Evolutionary conservation across 768 basidiomycete species (phyloP).

Genomic region (Rhodotorula diobovata): DNA sequence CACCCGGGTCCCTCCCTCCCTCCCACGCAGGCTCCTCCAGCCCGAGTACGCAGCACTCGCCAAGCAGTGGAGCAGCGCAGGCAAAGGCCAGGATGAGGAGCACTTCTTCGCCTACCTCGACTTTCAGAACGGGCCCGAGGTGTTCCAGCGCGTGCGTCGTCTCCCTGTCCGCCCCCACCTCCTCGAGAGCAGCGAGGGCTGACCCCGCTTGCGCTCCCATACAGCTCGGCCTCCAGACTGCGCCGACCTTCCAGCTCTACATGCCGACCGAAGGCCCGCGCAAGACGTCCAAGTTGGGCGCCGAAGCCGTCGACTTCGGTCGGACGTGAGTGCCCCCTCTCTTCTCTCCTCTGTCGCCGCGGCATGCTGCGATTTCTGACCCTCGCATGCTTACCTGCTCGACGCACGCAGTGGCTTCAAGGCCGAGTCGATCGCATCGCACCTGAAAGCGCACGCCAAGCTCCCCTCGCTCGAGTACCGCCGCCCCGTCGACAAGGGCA

Average conservation of each 20-base stretch:
- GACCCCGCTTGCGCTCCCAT: constrained; percentile 5
- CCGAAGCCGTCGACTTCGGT: constrained; percentile 39
- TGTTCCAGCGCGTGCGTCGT: constrained; percentile 70
- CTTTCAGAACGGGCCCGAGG: constrained; percentile 67
- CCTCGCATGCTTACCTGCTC: neutral
- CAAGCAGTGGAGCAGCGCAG: constrained; percentile 53
- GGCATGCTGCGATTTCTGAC: neutral
- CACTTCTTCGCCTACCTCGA: constrained; percentile 93
- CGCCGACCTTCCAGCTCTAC: constrained; percentile 59
- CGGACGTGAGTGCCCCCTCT: constrained; percentile 37
- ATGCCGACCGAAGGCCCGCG: constrained; percentile 28
- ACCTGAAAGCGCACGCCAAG: constrained; percentile 69
- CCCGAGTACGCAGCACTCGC: constrained; percentile 44
- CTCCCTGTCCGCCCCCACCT: neutral
- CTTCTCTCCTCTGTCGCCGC: neutral
- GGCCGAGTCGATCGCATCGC: constrained; percentile 67
- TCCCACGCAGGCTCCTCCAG: constrained; percentile 28
- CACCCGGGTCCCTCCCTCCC: neutral
- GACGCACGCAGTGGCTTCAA: constrained; percentile 66
- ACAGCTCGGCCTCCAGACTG: constrained; percentile 75
- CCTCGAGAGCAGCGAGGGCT: neutral
- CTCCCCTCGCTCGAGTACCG: constrained; percentile 69
- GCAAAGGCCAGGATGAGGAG: constrained; percentile 58
- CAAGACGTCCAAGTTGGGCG: neutral
- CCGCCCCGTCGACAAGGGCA: constrained; percentile 61